phyloP scores from a whole-genome alignment of 352 stramenopile species.

The Pythium graminicola region DNA sequence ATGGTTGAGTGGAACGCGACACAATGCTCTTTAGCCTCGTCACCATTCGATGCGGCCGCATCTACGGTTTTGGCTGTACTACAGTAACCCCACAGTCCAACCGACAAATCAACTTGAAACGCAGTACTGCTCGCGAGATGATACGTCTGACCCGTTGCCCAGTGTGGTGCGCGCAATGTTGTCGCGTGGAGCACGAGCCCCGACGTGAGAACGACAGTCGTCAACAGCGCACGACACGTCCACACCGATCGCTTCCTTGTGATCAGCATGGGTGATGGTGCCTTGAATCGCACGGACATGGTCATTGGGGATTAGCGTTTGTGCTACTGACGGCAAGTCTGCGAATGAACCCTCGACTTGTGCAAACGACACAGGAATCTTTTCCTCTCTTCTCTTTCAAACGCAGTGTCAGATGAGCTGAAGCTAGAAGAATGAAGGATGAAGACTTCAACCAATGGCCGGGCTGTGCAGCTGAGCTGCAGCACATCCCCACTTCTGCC shows the following conservation, averaged over 20 bases:
- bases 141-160: constrained; percentile 18
- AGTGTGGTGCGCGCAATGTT: constrained; percentile 10
- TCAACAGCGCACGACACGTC: constrained; percentile 10
- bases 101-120: constrained; percentile 19
- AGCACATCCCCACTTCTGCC: constrained; percentile 15
- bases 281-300: not conserved
- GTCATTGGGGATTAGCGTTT: not conserved
- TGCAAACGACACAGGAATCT: no score
- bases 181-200: constrained; percentile 5
- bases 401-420: not conserved
- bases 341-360: no score
- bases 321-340: not conserved
- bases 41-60: not conserved
- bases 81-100: constrained; percentile 24
- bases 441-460: constrained; percentile 8
- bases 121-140: constrained; percentile 22
- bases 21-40: constrained; percentile 4
- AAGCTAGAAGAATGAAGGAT: not conserved
- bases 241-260: constrained; percentile 3
- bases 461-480: constrained; percentile 15
- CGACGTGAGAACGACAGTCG: not conserved
- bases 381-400: not conserved
- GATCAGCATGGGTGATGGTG: not conserved
- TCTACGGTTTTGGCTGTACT: constrained; percentile 11
- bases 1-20: constrained; percentile 18